phyloP scores from a whole-genome alignment of 2,329 filamentous ascomycete genomes.

The Calonectria pteridis region DNA sequence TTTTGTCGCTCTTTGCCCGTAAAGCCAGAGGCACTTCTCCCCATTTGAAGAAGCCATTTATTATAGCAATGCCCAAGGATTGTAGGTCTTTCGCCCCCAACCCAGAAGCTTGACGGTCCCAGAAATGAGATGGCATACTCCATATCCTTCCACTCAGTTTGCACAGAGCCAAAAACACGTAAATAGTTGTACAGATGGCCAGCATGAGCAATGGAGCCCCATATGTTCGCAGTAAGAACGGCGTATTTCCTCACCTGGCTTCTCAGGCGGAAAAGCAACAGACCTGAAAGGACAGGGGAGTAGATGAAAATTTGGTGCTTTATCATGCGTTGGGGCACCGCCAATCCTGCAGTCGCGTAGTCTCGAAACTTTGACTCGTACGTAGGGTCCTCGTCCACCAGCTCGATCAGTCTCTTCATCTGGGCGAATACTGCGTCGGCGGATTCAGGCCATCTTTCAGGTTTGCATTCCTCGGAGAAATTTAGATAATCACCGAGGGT shows the following conservation, averaged over 20 bases:
- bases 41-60: conserved; percentile 54
- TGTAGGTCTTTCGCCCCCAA: conserved; percentile 50
- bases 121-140: conserved; percentile 49
- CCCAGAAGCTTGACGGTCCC: conserved; percentile 50
- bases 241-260: conserved; percentile 47
- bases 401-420: not conserved
- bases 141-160: conserved; percentile 55
- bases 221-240: conserved; percentile 51
- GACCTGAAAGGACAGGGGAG: conserved; percentile 55
- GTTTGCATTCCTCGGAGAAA: not conserved
- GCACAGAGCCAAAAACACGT: conserved; percentile 43
- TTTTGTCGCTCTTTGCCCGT: not conserved
- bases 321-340: not conserved
- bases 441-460: not conserved
- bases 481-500: conserved; percentile 3
- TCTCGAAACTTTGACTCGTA: not conserved
- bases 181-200: conserved; percentile 59
- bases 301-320: conserved; percentile 48
- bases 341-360: not conserved
- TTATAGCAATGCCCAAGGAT: conserved; percentile 50
- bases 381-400: conserved; percentile 10
- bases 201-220: conserved; percentile 53
- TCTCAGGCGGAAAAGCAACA: conserved; percentile 54
- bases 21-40: conserved; percentile 44
- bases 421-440: not conserved